Percentiles rank a stretch among this genome's conserved stretches.
Evolutionary conservation across 768 basidiomycete species (phyloP).

Genomic region (Naganishia randhawae): DNA sequence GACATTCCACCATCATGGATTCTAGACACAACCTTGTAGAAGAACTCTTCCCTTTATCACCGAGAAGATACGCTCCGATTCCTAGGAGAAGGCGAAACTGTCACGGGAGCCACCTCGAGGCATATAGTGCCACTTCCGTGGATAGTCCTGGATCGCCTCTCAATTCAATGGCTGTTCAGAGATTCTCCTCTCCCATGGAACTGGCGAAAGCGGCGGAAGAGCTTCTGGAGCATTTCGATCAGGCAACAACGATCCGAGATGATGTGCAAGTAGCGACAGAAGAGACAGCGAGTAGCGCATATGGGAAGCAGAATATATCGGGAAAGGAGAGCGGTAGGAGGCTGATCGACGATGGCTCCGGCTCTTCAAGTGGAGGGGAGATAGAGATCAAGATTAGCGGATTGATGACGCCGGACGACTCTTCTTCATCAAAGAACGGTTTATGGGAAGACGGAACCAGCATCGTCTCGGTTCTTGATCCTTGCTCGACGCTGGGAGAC

Average conservation of each 20-base stretch:
- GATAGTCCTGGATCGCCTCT: background rate
- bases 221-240: conserved; percentile 24
- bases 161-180: background rate
- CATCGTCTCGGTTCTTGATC: background rate
- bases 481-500: background rate
- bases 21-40: background rate
- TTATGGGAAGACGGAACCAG: conserved; percentile 14
- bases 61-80: background rate
- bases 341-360: background rate
- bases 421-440: background rate
- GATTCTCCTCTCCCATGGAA: background rate
- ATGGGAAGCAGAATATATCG: background rate
- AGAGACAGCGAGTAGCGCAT: background rate
- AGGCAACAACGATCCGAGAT: background rate
- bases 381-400: conserved; percentile 18
- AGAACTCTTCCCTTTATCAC: background rate
- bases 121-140: background rate
- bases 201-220: conserved; percentile 22
- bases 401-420: conserved; percentile 16
- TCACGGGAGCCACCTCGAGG: background rate
- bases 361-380: conserved; percentile 1
- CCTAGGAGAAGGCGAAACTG: background rate
- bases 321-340: background rate
- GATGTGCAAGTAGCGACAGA: background rate
- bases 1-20: conserved; percentile 15